A percentile compares a stretch with the other conserved stretches of the same genome.
Evolutionary conservation across 495 filamentous ascomycete genomes (phyloP).

Genomic region (Achaetomiella virescens): DNA sequence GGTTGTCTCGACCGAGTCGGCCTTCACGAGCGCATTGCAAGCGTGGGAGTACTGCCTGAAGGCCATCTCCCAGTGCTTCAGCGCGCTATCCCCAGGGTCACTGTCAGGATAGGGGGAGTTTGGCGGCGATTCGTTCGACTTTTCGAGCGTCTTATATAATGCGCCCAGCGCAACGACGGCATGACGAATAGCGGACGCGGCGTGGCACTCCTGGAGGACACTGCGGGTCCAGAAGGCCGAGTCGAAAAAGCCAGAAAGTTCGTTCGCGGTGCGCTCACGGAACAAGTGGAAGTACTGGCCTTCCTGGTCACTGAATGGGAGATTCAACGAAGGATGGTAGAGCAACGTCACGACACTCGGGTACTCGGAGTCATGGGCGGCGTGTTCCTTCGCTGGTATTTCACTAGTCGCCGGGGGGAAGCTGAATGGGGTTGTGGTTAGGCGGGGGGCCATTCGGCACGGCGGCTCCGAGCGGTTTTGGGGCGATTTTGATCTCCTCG

Average conservation of each 20-base stretch:
- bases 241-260: conserved; percentile 57
- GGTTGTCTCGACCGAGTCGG: conserved; percentile 26
- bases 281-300: conserved; percentile 56
- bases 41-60: conserved; percentile 42
- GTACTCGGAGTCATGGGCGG: conserved; percentile 32
- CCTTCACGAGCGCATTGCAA: conserved; percentile 29
- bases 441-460: conserved; percentile 19
- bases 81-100: conserved; percentile 29
- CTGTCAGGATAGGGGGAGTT: conserved; percentile 31
- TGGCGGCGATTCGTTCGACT: conserved; percentile 44
- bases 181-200: conserved; percentile 57
- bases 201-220: conserved; percentile 55
- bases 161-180: conserved; percentile 60
- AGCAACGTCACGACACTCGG: conserved; percentile 14
- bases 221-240: conserved; percentile 56
- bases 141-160: conserved; percentile 55
- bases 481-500: conserved; percentile 40
- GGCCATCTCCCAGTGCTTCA: conserved; percentile 40
- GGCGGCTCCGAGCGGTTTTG: conserved; percentile 29
- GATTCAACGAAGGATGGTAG: conserved; percentile 31
- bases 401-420: conserved; percentile 23
- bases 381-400: conserved; percentile 26
- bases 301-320: conserved; percentile 41
- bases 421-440: conserved; percentile 19
- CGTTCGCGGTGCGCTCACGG: conserved; percentile 47